phyloP scores from a whole-genome alignment of 2,329 filamentous ascomycete species.

The Blumeria graminis region DNA sequence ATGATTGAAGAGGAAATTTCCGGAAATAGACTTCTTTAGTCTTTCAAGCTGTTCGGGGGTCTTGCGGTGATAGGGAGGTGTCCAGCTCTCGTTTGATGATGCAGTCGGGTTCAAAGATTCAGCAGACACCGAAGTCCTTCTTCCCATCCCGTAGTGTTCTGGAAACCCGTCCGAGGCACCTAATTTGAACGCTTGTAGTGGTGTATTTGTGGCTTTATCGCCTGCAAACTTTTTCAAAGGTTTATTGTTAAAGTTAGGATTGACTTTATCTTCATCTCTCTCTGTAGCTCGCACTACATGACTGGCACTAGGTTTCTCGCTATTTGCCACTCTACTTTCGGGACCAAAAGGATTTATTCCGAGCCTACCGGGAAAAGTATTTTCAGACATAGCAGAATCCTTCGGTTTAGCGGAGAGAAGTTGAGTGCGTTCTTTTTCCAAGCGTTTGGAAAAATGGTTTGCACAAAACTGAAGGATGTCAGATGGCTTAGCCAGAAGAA shows the following conservation, averaged over 20 bases:
- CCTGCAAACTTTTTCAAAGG: slow-evolving; percentile 19
- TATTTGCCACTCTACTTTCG: slow-evolving; percentile 14
- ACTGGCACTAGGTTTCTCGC: slow-evolving; percentile 21
- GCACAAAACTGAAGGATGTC: slow-evolving; percentile 48
- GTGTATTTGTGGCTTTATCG: slow-evolving; percentile 22
- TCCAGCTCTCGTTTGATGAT: slow-evolving; percentile 70
- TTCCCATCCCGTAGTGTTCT: slow-evolving; percentile 77
- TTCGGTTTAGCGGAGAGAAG: slow-evolving; percentile 19
- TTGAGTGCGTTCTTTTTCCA: slow-evolving; percentile 37
- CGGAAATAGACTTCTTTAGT: slow-evolving; percentile 56
- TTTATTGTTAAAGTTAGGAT: slow-evolving; percentile 51
- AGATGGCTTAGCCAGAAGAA: slow-evolving; percentile 30
- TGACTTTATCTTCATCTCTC: slow-evolving; percentile 47
- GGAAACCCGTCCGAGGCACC: slow-evolving; percentile 46
- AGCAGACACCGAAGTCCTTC: slow-evolving; percentile 86
- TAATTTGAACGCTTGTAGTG: slow-evolving; percentile 18
- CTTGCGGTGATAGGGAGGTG: slow-evolving; percentile 67
- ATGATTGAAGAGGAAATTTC: slow-evolving; percentile 85
- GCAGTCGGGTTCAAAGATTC: slow-evolving; percentile 83
- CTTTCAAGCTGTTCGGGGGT: slow-evolving; percentile 55
- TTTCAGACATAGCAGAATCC: slow-evolving; percentile 37
- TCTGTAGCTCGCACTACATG: slow-evolving; percentile 25
- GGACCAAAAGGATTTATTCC: slow-evolving; percentile 51
- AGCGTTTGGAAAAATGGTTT: slow-evolving; percentile 40
- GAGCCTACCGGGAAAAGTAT: slow-evolving; percentile 51